phyloP scores from a whole-genome alignment of 306 rosid genomes.

The Luffa acutangula region DNA sequence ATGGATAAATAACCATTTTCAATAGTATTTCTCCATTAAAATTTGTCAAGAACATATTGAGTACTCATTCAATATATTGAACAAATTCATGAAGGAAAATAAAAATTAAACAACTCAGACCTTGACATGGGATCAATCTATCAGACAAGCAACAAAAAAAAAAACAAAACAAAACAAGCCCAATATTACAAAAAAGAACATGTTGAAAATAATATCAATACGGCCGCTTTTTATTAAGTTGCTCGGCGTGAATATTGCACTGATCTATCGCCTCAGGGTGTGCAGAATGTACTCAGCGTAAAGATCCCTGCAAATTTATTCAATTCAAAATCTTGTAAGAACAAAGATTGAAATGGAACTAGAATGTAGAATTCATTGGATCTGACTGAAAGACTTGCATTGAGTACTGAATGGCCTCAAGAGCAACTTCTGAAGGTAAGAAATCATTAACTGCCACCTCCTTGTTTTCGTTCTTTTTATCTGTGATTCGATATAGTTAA shows the following conservation, averaged over 20 bases:
- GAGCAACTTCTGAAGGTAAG: conserved; percentile 56
- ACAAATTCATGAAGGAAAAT: neutral
- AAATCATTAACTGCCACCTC: conserved; percentile 94
- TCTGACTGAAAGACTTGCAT: conserved; percentile 10
- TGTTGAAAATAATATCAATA: too few relatives aligned
- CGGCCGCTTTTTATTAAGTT: neutral
- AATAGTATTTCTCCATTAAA: neutral
- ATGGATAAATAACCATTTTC: neutral
- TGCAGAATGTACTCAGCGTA: conserved; percentile 81
- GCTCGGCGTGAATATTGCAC: neutral
- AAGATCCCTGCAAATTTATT: conserved; percentile 67
- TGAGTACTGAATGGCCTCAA: conserved; percentile 71
- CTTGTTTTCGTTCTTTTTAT: conserved; percentile 94
- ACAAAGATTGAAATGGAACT: neutral
- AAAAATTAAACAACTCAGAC: neutral
- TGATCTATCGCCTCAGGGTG: conserved; percentile 58
- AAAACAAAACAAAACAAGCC: neutral
- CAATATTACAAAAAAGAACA: neutral
- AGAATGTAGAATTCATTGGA: neutral
- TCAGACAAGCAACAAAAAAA: neutral
- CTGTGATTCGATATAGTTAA: conserved; percentile 34
- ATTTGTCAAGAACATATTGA: neutral
- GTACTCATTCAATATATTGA: neutral
- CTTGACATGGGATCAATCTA: neutral
- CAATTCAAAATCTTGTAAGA: neutral